These are phyloP conservation scores for Lathyrus tuberosus DNA, from an alignment of 306 rosid species.

Conservation along the genomic window DNA sequence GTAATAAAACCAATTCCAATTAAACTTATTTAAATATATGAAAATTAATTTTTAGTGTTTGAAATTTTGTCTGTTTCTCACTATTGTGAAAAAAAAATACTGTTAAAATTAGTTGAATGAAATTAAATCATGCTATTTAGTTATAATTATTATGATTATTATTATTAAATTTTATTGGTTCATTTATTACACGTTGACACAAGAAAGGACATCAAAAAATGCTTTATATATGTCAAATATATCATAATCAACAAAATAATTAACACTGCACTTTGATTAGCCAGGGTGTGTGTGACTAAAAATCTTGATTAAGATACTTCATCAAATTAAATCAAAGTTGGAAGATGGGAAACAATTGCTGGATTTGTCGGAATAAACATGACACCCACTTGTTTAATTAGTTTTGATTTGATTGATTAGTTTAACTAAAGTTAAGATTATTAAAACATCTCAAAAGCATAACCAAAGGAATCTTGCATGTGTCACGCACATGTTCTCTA, in stretches of 20 bases:
- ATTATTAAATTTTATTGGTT: slow-evolving; percentile 34
- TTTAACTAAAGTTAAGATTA: slow-evolving; percentile 36
- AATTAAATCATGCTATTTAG: background rate
- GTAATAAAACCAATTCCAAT: too few species aligned
- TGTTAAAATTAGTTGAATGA: background rate
- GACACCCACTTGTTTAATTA: slow-evolving; percentile 65
- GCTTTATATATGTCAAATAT: slow-evolving; percentile 8
- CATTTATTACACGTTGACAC: slow-evolving; percentile 27
- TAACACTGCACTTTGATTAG: slow-evolving; percentile 44
- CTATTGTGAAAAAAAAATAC: too few species aligned
- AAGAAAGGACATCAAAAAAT: slow-evolving; percentile 32
- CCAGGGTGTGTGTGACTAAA: slow-evolving; percentile 41
- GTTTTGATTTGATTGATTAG: slow-evolving; percentile 28
- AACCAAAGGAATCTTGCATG: slow-evolving; percentile 56
- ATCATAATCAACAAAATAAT: slow-evolving; percentile 39
- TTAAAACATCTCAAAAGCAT: slow-evolving; percentile 66
- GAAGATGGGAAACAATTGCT: slow-evolving; percentile 79
- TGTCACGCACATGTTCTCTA: slow-evolving; percentile 68
- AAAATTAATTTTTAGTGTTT: background rate
- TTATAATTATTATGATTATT: background rate
- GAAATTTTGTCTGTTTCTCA: too few species aligned
- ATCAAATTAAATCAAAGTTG: slow-evolving; percentile 54
- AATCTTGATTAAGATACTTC: slow-evolving; percentile 46
- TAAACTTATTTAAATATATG: too few species aligned
- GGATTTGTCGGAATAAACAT: slow-evolving; percentile 81